These are phyloP conservation scores for Suhomyces ambrosiae DNA, from an alignment of 1,139 yeast genomes.

Conservation along the genomic window DNA sequence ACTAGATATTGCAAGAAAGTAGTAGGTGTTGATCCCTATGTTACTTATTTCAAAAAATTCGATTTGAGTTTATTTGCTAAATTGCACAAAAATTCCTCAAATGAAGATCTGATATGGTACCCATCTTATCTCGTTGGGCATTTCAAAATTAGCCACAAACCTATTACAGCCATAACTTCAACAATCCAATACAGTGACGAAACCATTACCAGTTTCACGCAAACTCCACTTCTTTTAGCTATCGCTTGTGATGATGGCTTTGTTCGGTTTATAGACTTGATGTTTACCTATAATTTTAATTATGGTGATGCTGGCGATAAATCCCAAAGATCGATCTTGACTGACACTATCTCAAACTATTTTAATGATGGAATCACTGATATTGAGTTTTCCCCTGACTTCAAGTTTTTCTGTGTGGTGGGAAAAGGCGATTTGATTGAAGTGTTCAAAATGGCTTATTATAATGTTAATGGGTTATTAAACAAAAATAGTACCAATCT, in stretches of 20 bases:
- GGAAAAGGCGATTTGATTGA: conserved; percentile 64
- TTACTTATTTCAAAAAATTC: conserved; percentile 43
- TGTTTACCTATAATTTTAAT: conserved; percentile 18
- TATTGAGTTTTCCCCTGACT: conserved; percentile 65
- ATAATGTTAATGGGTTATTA: conserved; percentile 38
- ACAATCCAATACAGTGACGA: conserved; percentile 28
- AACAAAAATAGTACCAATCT: conserved; percentile 18
- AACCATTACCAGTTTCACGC: conserved; percentile 1
- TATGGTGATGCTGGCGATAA: conserved; percentile 14
- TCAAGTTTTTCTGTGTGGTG: conserved; percentile 56
- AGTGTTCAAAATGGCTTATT: conserved; percentile 49
- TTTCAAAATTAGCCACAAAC: conserved; percentile 59
- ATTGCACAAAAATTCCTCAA: neutral
- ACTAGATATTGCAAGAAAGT: conserved; percentile 29
- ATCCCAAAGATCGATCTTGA: conserved; percentile 25
- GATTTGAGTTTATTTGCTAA: conserved; percentile 36
- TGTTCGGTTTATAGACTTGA: conserved; percentile 57
- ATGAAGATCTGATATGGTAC: conserved; percentile 6
- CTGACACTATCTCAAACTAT: conserved; percentile 66
- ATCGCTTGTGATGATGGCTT: conserved; percentile 70
- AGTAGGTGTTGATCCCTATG: conserved; percentile 36
- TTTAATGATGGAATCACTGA: conserved; percentile 64
- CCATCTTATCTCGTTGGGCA: conserved; percentile 47
- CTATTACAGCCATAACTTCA: conserved; percentile 46
- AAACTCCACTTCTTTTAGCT: conserved; percentile 52